Base-by-base conservation (phyloP, 2,329 filamentous ascomycete genomes). In the Pseudogymnoascus sp. region DNA sequence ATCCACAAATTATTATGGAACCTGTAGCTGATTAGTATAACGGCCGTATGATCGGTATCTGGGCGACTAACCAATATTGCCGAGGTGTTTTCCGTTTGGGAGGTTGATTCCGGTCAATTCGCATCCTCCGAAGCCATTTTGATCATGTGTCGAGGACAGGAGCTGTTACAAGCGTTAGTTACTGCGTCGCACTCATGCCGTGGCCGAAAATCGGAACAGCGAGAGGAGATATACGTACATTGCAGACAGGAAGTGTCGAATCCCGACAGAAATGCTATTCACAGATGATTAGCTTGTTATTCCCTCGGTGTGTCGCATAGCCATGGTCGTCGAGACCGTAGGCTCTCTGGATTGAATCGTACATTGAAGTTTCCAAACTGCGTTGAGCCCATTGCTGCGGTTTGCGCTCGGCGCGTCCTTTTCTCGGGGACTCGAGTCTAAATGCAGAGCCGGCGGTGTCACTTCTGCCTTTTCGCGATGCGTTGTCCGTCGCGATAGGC, bases 171-270 rank as follows among this genome's bases (percentile, higher is more conserved):
- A 19, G 17, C 36, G 17, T 63, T 35, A 59, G 26, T 17, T 35
- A n/a, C 31, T 44, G 15, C n/a, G 42, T 28, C 28, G 40, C 36
- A 26, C 21, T 64, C 33, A 21, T 33, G 21, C 23, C 1, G n/a
- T 23, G 33, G 13, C 9, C 19, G 13, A 13, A 44, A 63, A 23
- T 23, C 38, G 11, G 15, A 15, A 28, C 23, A 8, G 62, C 47
- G 28, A 35, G 53, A 60, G 40, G 42, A 62, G 65, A 17, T 68
- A 40, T 35, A 83, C 88, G 71, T 83, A 93, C 89, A 82, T 93
- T 93, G 81, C 90, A 95, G 71, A 93, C 81, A 63, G 90, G 90
- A 71, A 93, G 80, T 64, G 89, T 93, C 71, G 90, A 90, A 78
- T 93, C 89, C 74, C 84, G 87, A 82, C 90, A 95, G 75, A 95